phyloP scores from a whole-genome alignment of 2,329 filamentous ascomycete genomes.

The Fusarium mexicanum region DNA sequence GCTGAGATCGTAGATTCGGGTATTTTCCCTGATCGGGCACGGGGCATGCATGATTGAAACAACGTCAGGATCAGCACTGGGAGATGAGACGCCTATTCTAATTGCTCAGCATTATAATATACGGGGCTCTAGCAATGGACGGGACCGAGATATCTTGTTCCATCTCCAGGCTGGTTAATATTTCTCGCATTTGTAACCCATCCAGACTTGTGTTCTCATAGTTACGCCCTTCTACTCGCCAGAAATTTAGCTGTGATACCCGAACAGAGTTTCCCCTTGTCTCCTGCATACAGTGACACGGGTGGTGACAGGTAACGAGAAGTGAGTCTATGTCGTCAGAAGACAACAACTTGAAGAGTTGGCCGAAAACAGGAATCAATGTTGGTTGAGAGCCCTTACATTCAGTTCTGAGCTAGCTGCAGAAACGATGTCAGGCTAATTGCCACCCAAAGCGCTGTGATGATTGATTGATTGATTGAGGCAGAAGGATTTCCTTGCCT shows the following conservation, averaged over 20 bases:
- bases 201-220: background rate
- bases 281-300: background rate
- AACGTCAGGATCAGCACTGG: background rate
- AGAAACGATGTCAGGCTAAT: background rate
- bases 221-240: no score
- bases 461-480: background rate
- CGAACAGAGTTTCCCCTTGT: no score
- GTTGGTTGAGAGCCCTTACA: background rate
- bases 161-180: background rate
- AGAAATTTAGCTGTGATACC: background rate
- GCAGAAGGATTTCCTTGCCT: background rate
- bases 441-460: background rate
- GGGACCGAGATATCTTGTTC: background rate
- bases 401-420: background rate
- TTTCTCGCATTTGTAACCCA: background rate
- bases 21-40: background rate
- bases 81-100: background rate
- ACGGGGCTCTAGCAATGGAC: background rate
- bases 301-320: background rate
- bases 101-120: background rate
- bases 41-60: background rate
- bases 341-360: background rate
- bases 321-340: background rate
- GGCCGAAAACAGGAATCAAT: background rate
- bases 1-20: background rate